Evolutionary conservation across 2,329 filamentous ascomycete species (phyloP), one percentile per base, ranked within the genome.

Genomic region (Chaetomium strumarium): DNA sequence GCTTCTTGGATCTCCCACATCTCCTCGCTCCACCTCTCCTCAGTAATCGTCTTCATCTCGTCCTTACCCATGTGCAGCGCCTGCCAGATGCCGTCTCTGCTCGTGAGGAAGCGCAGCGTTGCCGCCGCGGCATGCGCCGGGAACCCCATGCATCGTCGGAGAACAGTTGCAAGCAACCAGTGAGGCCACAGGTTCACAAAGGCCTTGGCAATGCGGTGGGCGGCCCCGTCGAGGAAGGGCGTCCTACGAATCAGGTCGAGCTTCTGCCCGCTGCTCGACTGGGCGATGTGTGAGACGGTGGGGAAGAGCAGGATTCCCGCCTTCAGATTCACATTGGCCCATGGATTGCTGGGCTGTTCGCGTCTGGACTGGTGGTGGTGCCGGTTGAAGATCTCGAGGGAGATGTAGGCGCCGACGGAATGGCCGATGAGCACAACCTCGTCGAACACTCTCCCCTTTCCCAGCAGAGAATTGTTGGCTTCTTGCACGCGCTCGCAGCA

Each of bases 361-460:
- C 9, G 24, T 30, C 31, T 5, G 69, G 59, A n/a, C n/a, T n/a
- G 36, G 71, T 53, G 70, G 34, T 75, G 69, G 56, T 83, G 76
- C 10, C 80, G 73, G 55, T 82, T 73, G 44, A 88, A 78, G 30
- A 87, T 69, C 65, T 90, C 85, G 57, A 90, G 78, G 2, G 78
- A 71, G 17, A 91, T 84, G 64, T 87, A 91, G 10, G 81, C 73
- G 20, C 87, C 87, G 1, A 91, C 84, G 0, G 85, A 89, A 67
- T 91, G 87, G 4, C 86, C 87, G 46, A 86, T 78, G 14, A 91
- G 69, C 8, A 89, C 74, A 16, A 90, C 78, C 46, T 73, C 73
- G 62, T 82, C 74, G 58, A 79, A 83, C 0, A 69, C 65, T 43
- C 66, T 61, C 34, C 68, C 70, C 37, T 67, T 58, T 1, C 3